Evolutionary conservation across 768 basidiomycete genomes (phyloP).

Genomic region (Tylopilus sp.): DNA sequence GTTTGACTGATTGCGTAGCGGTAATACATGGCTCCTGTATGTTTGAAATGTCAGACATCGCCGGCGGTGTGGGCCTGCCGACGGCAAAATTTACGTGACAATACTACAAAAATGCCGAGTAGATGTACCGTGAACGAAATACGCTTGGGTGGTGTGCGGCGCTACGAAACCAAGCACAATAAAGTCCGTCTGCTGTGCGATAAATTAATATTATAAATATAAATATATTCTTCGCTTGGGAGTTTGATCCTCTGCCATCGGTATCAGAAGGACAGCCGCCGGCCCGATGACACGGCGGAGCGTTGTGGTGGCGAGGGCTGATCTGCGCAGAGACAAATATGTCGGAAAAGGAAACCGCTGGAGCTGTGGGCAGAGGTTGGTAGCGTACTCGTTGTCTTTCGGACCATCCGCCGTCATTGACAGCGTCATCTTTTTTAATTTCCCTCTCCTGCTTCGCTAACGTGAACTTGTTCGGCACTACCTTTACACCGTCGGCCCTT

Average conservation of each 20-base stretch:
- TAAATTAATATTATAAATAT: conserved; percentile 4
- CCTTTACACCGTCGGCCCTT: conserved; percentile 28
- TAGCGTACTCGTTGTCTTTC: conserved; percentile 9
- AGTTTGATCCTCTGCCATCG: conserved; percentile 18
- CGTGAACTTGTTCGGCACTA: conserved; percentile 25
- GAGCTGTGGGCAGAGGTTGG: neutral
- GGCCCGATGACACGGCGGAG: conserved; percentile 31
- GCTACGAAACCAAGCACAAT: neutral
- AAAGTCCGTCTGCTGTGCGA: neutral
- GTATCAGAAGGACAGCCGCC: conserved; percentile 32
- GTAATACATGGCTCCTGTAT: too few relatives aligned
- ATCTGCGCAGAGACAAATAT: conserved; percentile 26
- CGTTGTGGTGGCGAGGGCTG: conserved; percentile 1
- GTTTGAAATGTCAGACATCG: neutral
- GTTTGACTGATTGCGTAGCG: conserved; percentile 69
- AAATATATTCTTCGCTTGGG: too few relatives aligned
- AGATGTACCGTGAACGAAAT: conserved; percentile 3
- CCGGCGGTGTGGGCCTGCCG: conserved; percentile 27
- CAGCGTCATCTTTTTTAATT: conserved; percentile 13
- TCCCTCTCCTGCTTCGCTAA: conserved; percentile 19
- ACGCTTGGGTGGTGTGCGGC: neutral
- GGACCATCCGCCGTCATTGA: neutral
- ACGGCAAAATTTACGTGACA: conserved; percentile 19
- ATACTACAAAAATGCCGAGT: conserved; percentile 17
- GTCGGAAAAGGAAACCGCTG: conserved; percentile 14